Evolutionary conservation across 495 filamentous ascomycete genomes (phyloP), one percentile per base, ranked within the genome.

Genomic region (Tuber indicum): DNA sequence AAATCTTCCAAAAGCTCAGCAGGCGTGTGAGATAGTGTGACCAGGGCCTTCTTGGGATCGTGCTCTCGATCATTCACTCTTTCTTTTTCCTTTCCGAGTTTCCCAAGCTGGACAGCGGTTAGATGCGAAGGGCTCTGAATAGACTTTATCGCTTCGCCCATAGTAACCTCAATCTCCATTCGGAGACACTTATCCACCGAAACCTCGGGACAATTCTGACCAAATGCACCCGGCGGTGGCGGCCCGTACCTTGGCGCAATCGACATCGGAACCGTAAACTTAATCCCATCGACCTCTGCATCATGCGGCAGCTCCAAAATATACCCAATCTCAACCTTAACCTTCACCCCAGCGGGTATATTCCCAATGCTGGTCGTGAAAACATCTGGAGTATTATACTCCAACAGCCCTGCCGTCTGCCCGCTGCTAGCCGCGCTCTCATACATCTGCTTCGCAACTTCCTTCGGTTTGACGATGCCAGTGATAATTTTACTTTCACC

Each of bases 341-440:
- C 85, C 17, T 81, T 86, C 9, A 84, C 84, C 1, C 85, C 85
- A 1, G 88, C 86, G 0, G 89, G 89, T 36, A 92, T 86, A 78
- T 92, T 92, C 42, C 90, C 90, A 7, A 92, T 81, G 4, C 86
- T 88, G 2, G 88, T 89, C n/a, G 85, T 88, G 85, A 92, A 91
- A 49, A 91, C 86, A 84, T 92, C 91, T 4, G 87, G 84, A 8
- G 88, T 86, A 1, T 88, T 84, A 78, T 90, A 89, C 77, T 90
- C 88, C 6, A 92, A 84, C 10, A 92, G 85, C 4, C 87, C 90
- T 4, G 91, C 90, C 1, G 87, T 87, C 76, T 90, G 84, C 12
- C 90, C 90, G 12, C 86, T 82, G 1, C 83, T 82, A 0, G 89
- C 85, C 5, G 90, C 91, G 1, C 85, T 86, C 6, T 89, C 70